Evolutionary conservation across 495 filamentous ascomycete species (phyloP), one percentile per base, ranked within the genome.

Genomic region (Physcia stellaris): DNA sequence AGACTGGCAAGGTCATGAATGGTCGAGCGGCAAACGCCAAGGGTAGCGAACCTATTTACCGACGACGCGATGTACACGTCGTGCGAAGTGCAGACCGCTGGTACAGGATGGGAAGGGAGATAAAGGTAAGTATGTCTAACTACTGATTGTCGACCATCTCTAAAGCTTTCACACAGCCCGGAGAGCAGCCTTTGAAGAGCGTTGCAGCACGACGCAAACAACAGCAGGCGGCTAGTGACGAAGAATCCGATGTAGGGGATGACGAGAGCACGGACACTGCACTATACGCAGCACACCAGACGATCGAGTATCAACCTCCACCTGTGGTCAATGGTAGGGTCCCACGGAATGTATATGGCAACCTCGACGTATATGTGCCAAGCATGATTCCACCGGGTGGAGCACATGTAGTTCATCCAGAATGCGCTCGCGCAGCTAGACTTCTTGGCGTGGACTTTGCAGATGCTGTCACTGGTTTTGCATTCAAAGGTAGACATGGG

Each of bases 311-410:
- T 48, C 54, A 67, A 6, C 71, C 87, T 1, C 83, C 83, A 15
- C 77, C 86, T 0, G 79, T 96, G 6, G 59, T 79, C 2, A 54
- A 71, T 32, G 88, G 87, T 4, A 66, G 58, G 12, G 69, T 99
- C 6, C 90, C 87, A 3, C 82, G 78, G 43, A 99, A 99, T 47
- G 67, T 62, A 6, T 99, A 77, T 50, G 83, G 83, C 0, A 99
- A 99, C 47, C 50, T 96, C 29, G 90, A 96, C 52, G 50, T 96
- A 18, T 96, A 88, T 52, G 83, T 90, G 7, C 80, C 87, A 1
- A 85, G 75, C 43, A 99, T 99, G 90, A 64, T 95, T 6, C 90
- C 90, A 0, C 55, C 66, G 11, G 92, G 90, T 11, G 90, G 78
- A 1, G 64, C 68, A 26, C 83, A 99, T 53, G 63, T 86, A 36